Evolutionary conservation across 345 rosid genomes (phyloP), one percentile per base, ranked within the genome.

Genomic region (Brassica cretica): DNA sequence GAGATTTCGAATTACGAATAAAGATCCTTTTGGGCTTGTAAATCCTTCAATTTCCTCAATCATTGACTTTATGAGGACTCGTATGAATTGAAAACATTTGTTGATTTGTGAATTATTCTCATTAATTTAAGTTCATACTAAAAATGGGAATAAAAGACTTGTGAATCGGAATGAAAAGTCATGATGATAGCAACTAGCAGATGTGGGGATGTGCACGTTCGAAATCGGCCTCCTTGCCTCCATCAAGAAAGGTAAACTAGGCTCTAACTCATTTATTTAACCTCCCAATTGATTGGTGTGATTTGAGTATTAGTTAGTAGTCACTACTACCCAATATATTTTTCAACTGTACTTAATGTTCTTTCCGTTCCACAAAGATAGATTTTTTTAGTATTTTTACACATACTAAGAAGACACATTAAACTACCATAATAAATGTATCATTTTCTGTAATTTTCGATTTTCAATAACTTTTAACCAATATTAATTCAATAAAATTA

Each of bases 201-300:
- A 69, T 76, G 25, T 44, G 32, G 49, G 51, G 55, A 68, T 61
- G 79, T 62, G 68, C 60, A 67, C 73, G 66, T 66, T 75, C 24
- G n/a, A 66, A 37, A 27, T 37, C 58, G 14, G 25, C 37, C 56
- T 53, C 11, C 35, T 46, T 33, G 33, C 9, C 71, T 32, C 29
- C 35, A 55, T 65, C 55, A 74, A 66, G 39, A 66, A 41, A 66
- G 16, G 19, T 66, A 75, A 53, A 74, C 64, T 4, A 51, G 70
- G 53, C 39, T 32, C 51, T 41, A 18, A 32, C 32, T 35, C n/a
- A 49, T 63, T 21, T 19, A 51, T 18, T 51, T 12, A 73, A 32
- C 64, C 11, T 49, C 16, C 11, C 8, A 74, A 19, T 51, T 55
- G 35, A 64, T n/a, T 64, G 66, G 19, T 73, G 63, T 18, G 32